phyloP scores from a whole-genome alignment of 495 filamentous ascomycete species.

The Penicillium ochrochloron region DNA sequence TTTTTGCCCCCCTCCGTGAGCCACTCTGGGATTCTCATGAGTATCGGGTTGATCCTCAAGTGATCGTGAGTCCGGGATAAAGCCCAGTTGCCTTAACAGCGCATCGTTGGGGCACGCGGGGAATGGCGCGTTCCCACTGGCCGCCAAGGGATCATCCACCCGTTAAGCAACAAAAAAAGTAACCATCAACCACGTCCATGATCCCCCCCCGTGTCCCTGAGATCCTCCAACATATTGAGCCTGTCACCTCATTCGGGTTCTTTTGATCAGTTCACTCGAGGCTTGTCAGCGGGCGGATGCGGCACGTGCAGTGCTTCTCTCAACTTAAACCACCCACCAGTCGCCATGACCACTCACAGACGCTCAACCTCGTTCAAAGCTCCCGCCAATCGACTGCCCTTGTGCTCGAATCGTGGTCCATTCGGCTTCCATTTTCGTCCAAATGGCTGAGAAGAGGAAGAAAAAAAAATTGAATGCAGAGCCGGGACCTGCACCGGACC shows the following conservation, averaged over 20 bases:
- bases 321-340: neutral
- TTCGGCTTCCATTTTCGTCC: neutral
- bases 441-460: constrained; percentile 1
- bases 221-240: neutral
- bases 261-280: neutral
- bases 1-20: neutral
- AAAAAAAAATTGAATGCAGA: neutral
- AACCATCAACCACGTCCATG: too few relatives aligned
- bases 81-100: constrained; percentile 8
- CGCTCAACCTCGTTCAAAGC: neutral
- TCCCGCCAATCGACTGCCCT: constrained; percentile 1
- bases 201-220: neutral
- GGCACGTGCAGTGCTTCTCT: constrained; percentile 1
- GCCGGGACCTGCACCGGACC: constrained; percentile 4
- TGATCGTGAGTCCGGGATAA: neutral
- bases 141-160: constrained; percentile 17
- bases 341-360: neutral
- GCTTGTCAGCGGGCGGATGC: constrained; percentile 4
- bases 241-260: too few relatives aligned
- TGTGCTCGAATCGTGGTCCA: neutral
- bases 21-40: neutral
- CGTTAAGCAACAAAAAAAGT: neutral
- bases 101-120: constrained; percentile 20
- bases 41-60: neutral
- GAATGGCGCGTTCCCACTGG: constrained; percentile 22